Conservation (phyloP, 2,329 filamentous ascomycete species). For the Pestalotiopsis sp. region DNA sequence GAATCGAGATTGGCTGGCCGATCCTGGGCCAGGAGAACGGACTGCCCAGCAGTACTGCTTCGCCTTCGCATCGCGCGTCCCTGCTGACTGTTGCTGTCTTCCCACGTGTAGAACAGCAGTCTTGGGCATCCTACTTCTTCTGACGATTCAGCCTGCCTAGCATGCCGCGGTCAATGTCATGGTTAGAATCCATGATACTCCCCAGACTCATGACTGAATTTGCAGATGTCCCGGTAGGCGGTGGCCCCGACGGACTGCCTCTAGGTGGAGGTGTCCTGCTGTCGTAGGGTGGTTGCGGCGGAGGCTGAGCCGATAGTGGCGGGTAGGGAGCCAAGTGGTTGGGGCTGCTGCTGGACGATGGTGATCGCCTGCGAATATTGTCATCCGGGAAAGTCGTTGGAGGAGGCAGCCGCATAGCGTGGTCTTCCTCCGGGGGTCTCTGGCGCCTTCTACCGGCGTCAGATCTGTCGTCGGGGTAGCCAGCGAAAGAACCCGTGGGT, state of each 20-base stretch:
- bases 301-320: constrained; percentile 28
- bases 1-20: neutral
- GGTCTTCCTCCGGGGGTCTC: constrained; percentile 34
- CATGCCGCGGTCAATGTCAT: constrained; percentile 57
- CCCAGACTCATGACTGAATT: constrained; percentile 55
- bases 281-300: constrained; percentile 31
- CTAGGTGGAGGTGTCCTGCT: constrained; percentile 38
- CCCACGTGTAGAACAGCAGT: neutral
- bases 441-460: constrained; percentile 35
- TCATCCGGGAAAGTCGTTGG: constrained; percentile 46
- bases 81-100: neutral
- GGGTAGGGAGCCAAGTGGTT: constrained; percentile 40
- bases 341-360: constrained; percentile 53
- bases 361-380: constrained; percentile 50
- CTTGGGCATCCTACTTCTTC: constrained; percentile 13
- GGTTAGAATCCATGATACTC: constrained; percentile 47
- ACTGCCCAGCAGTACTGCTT: constrained; percentile 7
- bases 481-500: constrained; percentile 35
- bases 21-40: neutral
- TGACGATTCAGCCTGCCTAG: constrained; percentile 49
- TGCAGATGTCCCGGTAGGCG: constrained; percentile 34
- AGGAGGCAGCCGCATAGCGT: constrained; percentile 44
- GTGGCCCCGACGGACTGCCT: constrained; percentile 37
- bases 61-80: neutral
- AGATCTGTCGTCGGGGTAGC: constrained; percentile 36